Conservation (phyloP, 331 rosid genomes). For the Stylosanthes scabra region DNA sequence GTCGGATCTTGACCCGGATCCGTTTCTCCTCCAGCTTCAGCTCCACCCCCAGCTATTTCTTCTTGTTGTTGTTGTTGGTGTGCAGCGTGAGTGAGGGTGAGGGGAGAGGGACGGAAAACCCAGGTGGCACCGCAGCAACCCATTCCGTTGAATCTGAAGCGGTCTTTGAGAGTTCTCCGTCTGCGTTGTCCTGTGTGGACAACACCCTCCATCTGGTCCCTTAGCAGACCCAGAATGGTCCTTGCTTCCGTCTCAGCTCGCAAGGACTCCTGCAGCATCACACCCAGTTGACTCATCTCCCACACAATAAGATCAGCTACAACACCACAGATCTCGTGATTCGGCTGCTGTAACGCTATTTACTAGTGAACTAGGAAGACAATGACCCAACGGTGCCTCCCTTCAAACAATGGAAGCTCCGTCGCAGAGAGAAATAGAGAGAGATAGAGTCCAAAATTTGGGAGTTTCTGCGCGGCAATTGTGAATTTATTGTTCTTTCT, state of each 20-base stretch:
- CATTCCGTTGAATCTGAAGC: constrained; percentile 72
- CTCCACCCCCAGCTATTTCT: background rate
- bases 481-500: background rate
- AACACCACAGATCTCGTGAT: constrained; percentile 64
- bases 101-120: constrained; percentile 57
- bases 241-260: constrained; percentile 60
- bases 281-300: constrained; percentile 84
- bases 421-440: background rate
- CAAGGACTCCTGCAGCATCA: constrained; percentile 75
- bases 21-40: background rate
- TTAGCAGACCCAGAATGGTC: constrained; percentile 70
- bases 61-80: constrained; percentile 44
- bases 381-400: background rate
- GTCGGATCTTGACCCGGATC: constrained; percentile 41
- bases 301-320: constrained; percentile 26
- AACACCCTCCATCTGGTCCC: constrained; percentile 73
- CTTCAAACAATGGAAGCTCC: background rate
- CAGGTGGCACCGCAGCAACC: constrained; percentile 90
- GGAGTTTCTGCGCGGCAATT: no score
- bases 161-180: constrained; percentile 73
- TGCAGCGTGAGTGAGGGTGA: constrained; percentile 32
- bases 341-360: constrained; percentile 43
- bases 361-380: background rate
- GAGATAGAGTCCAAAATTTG: background rate
- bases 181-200: constrained; percentile 46